Evolutionary conservation across 331 rosid species (phyloP).

Genomic region (Stylosanthes scabra): DNA sequence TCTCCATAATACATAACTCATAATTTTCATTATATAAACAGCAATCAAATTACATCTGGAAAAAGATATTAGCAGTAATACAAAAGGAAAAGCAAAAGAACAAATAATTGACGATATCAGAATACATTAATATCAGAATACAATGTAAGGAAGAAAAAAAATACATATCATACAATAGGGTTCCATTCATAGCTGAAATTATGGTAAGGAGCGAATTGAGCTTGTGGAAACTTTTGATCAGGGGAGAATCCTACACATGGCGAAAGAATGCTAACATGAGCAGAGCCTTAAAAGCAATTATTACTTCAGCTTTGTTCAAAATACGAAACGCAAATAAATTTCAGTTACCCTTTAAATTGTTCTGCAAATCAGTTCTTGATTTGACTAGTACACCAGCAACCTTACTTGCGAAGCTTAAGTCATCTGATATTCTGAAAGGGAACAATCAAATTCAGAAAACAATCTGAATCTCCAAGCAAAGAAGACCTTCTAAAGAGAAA

Average conservation of each 20-base stretch:
- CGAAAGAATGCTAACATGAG: slow-evolving; percentile 39
- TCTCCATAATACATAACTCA: slow-evolving; percentile 3
- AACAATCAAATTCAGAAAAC: slow-evolving; percentile 27
- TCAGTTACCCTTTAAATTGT: slow-evolving; percentile 49
- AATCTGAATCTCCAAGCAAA: slow-evolving; percentile 29
- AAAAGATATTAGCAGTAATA: slow-evolving; percentile 12
- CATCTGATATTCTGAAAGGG: slow-evolving; percentile 64
- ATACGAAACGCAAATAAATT: slow-evolving; percentile 31
- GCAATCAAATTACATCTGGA: slow-evolving; percentile 26
- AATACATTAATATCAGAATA: slow-evolving; percentile 22
- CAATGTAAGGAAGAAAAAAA: slow-evolving; percentile 30
- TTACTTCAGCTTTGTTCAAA: slow-evolving; percentile 23
- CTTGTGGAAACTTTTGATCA: slow-evolving; percentile 82
- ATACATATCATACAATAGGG: slow-evolving; percentile 69
- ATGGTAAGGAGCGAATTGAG: slow-evolving; percentile 72
- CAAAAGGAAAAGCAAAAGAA: slow-evolving; percentile 26
- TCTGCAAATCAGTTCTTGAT: slow-evolving; percentile 53
- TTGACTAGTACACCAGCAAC: slow-evolving; percentile 79
- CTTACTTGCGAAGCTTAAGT: slow-evolving; percentile 68
- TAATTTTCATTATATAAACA: slow-evolving; percentile 7
- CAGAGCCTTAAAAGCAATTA: slow-evolving; percentile 30
- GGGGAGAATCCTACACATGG: slow-evolving; percentile 82
- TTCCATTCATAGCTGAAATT: slow-evolving; percentile 79
- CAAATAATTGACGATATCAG: slow-evolving; percentile 23
- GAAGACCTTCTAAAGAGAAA: slow-evolving; percentile 8